Percentiles rank a stretch among this genome's conserved stretches.
Evolutionary conservation across 73 alveolate genomes (phyloP).

Genomic region (Stentor coeruleus): DNA sequence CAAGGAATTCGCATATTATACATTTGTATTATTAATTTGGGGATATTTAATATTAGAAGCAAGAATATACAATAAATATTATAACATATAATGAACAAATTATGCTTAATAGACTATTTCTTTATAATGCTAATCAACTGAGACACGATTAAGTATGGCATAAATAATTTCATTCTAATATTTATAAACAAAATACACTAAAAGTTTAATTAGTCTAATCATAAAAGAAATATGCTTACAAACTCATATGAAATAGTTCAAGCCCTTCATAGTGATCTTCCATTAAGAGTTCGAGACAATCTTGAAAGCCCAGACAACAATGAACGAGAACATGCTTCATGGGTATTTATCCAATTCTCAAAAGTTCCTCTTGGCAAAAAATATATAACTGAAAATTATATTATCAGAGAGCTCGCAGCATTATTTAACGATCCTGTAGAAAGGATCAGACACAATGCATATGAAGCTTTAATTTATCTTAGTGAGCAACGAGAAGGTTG

Average conservation of each 20-base stretch:
- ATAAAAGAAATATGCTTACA: background rate
- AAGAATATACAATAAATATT: too few species aligned
- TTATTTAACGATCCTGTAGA: constrained; percentile 53
- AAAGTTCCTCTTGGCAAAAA: background rate
- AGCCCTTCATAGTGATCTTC: constrained; percentile 3
- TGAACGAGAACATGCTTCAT: background rate
- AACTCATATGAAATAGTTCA: constrained; percentile 4
- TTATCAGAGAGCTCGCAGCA: background rate
- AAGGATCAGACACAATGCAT: constrained; percentile 55
- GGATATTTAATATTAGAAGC: too few species aligned
- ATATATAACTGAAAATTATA: background rate
- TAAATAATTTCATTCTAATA: too few species aligned
- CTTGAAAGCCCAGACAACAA: background rate
- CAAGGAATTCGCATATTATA: too few species aligned
- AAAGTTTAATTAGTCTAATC: too few species aligned
- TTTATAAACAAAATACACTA: too few species aligned
- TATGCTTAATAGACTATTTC: too few species aligned
- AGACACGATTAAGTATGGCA: too few species aligned
- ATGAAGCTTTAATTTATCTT: constrained; percentile 40
- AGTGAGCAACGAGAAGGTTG: constrained; percentile 46
- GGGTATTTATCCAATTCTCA: constrained; percentile 15
- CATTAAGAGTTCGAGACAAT: constrained; percentile 3
- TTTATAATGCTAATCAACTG: too few species aligned
- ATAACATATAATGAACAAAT: too few species aligned
- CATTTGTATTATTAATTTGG: too few species aligned